Conservation (phyloP, 768 basidiomycete species). For the Lactarius quietus region DNA sequence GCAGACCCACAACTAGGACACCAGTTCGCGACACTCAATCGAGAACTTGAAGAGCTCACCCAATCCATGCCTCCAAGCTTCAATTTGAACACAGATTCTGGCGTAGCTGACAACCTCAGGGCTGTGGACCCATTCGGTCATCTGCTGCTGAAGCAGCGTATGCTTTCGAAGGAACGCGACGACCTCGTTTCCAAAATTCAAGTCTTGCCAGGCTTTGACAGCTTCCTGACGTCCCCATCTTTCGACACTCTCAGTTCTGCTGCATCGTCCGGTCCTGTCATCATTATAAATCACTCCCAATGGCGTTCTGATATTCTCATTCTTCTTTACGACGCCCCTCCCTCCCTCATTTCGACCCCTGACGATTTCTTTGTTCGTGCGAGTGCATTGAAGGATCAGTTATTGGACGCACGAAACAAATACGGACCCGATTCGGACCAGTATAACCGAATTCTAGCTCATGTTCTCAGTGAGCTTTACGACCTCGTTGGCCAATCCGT, state of each 20-base stretch:
- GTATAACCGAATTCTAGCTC: neutral
- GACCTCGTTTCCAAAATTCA: neutral
- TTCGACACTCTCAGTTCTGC: neutral
- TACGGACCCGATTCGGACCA: neutral
- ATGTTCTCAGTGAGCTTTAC: slow-evolving; percentile 1
- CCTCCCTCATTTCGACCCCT: neutral
- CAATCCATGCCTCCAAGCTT: neutral
- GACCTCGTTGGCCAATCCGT: slow-evolving; percentile 3
- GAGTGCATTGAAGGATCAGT: neutral
- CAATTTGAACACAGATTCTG: neutral
- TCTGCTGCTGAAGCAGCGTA: neutral
- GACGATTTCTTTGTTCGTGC: neutral
- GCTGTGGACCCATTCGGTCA: neutral
- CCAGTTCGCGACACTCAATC: neutral
- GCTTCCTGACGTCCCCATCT: neutral
- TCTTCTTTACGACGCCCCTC: neutral
- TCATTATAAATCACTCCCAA: neutral
- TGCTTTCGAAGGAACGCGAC: neutral
- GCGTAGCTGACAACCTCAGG: neutral
- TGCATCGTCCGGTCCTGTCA: neutral
- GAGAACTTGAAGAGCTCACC: neutral
- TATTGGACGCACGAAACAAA: neutral
- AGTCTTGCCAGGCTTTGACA: neutral
- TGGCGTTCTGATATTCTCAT: neutral
- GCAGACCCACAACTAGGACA: neutral